phyloP scores from a whole-genome alignment of 2,329 filamentous ascomycete genomes.

The Exophiala alcalophila region DNA sequence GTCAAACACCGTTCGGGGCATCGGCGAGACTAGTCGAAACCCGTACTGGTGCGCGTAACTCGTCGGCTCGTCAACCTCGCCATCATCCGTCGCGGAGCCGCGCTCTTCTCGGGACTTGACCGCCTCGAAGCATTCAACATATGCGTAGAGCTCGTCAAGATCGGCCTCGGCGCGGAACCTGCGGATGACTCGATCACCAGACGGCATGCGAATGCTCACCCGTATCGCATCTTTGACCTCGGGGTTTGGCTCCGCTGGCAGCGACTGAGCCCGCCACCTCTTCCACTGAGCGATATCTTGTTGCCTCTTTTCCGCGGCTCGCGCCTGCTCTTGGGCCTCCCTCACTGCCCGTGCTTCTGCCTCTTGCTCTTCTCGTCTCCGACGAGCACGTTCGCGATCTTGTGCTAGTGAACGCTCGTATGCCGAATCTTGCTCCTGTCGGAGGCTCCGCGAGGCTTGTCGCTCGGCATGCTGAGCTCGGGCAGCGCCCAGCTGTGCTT shows the following conservation, averaged over 20 bases:
- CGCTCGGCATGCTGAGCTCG: constrained; percentile 76
- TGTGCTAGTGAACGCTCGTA: constrained; percentile 88
- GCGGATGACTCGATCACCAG: constrained; percentile 71
- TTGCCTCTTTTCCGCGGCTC: constrained; percentile 55
- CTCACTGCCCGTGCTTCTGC: constrained; percentile 59
- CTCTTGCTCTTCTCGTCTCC: constrained; percentile 72
- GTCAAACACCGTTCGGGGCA: constrained; percentile 78
- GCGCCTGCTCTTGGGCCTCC: constrained; percentile 47
- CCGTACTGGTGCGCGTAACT: constrained; percentile 75
- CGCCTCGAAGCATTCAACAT: constrained; percentile 84
- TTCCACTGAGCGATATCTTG: constrained; percentile 68
- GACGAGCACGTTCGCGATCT: constrained; percentile 78
- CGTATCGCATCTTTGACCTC: constrained; percentile 68
- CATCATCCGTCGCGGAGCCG: constrained; percentile 32
- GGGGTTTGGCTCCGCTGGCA: constrained; percentile 65
- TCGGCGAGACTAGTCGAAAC: constrained; percentile 81
- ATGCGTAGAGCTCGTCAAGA: constrained; percentile 90
- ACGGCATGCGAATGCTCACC: constrained; percentile 60
- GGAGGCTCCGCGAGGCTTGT: constrained; percentile 72
- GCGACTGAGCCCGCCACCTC: constrained; percentile 68
- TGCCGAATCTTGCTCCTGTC: constrained; percentile 86
- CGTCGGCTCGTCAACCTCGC: constrained; percentile 53
- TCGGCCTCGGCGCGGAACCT: constrained; percentile 67
- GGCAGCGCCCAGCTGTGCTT: constrained; percentile 69
- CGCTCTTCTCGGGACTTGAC: constrained; percentile 44